These are phyloP conservation scores for Globisporangium nagaii DNA, from an alignment of 352 stramenopile species.

Conservation along the genomic window DNA sequence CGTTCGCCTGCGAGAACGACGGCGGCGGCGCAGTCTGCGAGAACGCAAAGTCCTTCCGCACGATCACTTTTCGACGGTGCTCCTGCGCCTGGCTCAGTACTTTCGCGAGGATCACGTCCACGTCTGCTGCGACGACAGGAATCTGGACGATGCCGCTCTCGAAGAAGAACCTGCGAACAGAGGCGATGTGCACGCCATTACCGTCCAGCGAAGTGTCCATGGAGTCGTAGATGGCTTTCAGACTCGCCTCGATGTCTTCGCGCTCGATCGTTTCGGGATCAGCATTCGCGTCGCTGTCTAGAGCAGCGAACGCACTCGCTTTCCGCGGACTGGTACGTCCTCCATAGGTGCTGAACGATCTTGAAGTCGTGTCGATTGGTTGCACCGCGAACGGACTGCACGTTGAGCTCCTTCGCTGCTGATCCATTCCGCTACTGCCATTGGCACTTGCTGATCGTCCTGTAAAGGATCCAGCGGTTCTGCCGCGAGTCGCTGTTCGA, in stretches of 20 bases:
- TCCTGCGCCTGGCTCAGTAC: conserved; percentile 52
- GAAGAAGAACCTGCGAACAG: conserved; percentile 54
- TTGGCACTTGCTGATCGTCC: neutral
- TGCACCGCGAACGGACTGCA: conserved; percentile 8
- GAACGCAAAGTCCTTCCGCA: conserved; percentile 55
- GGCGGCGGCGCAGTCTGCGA: conserved; percentile 9
- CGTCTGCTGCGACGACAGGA: conserved; percentile 45
- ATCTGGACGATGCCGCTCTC: conserved; percentile 56
- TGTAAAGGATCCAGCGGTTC: neutral
- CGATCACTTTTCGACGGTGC: conserved; percentile 37
- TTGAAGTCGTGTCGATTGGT: conserved; percentile 10
- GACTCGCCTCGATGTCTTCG: conserved; percentile 25
- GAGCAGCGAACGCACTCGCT: neutral
- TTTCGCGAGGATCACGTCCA: conserved; percentile 62
- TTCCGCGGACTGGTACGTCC: conserved; percentile 6
- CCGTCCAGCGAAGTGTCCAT: conserved; percentile 44
- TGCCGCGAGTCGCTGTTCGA: neutral
- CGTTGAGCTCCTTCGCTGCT: conserved; percentile 10
- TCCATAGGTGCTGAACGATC: conserved; percentile 15
- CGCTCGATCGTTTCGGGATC: conserved; percentile 12
- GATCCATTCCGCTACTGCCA: conserved; percentile 4
- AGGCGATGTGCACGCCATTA: conserved; percentile 58
- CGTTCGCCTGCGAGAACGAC: conserved; percentile 9
- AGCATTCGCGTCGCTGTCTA: conserved; percentile 6
- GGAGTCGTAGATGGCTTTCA: conserved; percentile 37